Evolutionary conservation across 2,329 filamentous ascomycete genomes (phyloP).

Genomic region (Cladophialophora immunda): DNA sequence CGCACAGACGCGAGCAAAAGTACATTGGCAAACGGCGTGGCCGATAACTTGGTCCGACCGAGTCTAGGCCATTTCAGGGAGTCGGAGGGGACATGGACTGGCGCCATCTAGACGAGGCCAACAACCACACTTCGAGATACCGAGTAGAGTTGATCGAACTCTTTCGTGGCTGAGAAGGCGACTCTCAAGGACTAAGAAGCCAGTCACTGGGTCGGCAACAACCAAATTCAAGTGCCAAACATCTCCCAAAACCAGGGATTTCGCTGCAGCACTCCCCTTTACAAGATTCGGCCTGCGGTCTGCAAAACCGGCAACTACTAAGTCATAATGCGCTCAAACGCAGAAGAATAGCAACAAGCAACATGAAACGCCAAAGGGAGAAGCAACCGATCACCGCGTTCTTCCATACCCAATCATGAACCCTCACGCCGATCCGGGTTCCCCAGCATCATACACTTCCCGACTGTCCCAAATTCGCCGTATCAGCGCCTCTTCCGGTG

Average conservation of each 20-base stretch:
- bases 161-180: not conserved
- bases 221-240: not conserved
- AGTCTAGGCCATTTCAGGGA: slow-evolving; percentile 1
- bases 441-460: slow-evolving; percentile 35
- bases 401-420: not conserved
- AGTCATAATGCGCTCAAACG: slow-evolving; percentile 26
- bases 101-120: not conserved
- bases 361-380: slow-evolving; percentile 2
- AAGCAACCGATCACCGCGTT: not conserved
- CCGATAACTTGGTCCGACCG: not conserved
- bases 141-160: not conserved
- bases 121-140: not conserved
- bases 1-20: slow-evolving; percentile 6
- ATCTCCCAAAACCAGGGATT: not conserved
- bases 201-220: not conserved
- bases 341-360: slow-evolving; percentile 21
- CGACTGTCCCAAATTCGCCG: slow-evolving; percentile 40
- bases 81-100: not conserved
- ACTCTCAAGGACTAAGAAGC: not conserved
- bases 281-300: not conserved
- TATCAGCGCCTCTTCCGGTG: slow-evolving; percentile 38
- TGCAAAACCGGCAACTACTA: not conserved
- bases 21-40: slow-evolving; percentile 4
- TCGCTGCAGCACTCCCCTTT: not conserved
- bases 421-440: slow-evolving; percentile 17